Evolutionary conservation across 2,329 filamentous ascomycete genomes (phyloP), one percentile per base, ranked within the genome.

Genomic region (Aschersonia sp.): DNA sequence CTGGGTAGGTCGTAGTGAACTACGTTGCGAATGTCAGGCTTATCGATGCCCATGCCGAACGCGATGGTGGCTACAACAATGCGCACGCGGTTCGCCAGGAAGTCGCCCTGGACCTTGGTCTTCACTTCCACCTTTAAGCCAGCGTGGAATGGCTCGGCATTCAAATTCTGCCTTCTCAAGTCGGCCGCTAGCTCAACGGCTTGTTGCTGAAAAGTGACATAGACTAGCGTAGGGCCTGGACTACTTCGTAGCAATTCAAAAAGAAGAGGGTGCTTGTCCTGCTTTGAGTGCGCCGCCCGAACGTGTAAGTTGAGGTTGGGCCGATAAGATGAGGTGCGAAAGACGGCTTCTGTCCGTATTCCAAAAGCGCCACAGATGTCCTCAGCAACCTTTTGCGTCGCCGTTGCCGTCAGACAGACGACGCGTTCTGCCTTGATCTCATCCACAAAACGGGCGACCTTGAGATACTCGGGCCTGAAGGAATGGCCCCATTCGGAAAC

Each of bases 1-100:
- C 62, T 66, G 0, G 75, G 64, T 3, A 76, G 58, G 46, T 73
- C 71, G 53, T 67, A 75, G 51, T 78, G 74, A 7, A 77, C 54
- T 35, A 78, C 66, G 49, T 74, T 77, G 5, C 75, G 67, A 41
- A 78, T 77, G 45, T 74, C 65, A 35, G 65, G 51, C 51, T 78
- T 78, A 55, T 78, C 75, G 20, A 78, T 77, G 0, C 75, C 75
- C 75, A 78, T 78, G 1, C 75, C 75, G 46, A 78, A 78, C 1
- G 75, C 75, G 41, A 78, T 77, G 0, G 75, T 78, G 3, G 74
- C 73, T 20, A 56, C 45, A 29, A 62, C 58, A 30, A 58, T 68
- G n/a, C 65, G 56, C 31, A 71, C 59, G 29, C 64, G 58, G 2
- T 61, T 64, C 1, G 61, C 58, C 70, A 77, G 74, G 48, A 77